These are phyloP conservation scores for Cymbopogon citratus DNA, from an alignment of 176 grass and related monocot genomes.

Conservation along the genomic window DNA sequence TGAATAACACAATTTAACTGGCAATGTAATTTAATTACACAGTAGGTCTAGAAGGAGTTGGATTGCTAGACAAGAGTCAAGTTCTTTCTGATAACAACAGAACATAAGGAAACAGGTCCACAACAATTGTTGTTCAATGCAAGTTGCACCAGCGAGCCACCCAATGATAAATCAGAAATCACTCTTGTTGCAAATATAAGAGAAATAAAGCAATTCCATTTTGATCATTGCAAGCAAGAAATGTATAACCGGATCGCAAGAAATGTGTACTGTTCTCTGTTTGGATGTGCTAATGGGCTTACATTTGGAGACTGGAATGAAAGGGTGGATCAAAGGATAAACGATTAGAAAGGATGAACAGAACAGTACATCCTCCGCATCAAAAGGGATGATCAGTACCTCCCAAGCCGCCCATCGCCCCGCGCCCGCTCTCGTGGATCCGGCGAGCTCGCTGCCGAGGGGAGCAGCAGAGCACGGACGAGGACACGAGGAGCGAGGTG, in stretches of 20 bases:
- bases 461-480: too few species aligned
- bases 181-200: background rate
- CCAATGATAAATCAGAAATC: background rate
- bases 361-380: background rate
- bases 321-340: too few species aligned
- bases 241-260: too few species aligned
- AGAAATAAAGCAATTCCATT: background rate
- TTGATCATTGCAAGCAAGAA: background rate
- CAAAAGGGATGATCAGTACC: background rate
- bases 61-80: background rate
- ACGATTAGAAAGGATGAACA: background rate
- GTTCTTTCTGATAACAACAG: background rate
- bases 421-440: background rate
- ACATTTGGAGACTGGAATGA: too few species aligned
- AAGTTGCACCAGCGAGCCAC: background rate
- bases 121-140: background rate
- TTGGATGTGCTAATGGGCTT: too few species aligned
- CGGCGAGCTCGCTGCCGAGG: background rate
- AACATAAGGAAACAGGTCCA: background rate
- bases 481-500: too few species aligned
- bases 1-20: background rate
- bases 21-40: background rate
- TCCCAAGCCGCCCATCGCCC: slow-evolving; percentile 25
- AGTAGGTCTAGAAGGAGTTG: background rate
- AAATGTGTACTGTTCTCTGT: too few species aligned